phyloP scores from a whole-genome alignment of 768 basidiomycete species.

The Tulasnella sp. region DNA sequence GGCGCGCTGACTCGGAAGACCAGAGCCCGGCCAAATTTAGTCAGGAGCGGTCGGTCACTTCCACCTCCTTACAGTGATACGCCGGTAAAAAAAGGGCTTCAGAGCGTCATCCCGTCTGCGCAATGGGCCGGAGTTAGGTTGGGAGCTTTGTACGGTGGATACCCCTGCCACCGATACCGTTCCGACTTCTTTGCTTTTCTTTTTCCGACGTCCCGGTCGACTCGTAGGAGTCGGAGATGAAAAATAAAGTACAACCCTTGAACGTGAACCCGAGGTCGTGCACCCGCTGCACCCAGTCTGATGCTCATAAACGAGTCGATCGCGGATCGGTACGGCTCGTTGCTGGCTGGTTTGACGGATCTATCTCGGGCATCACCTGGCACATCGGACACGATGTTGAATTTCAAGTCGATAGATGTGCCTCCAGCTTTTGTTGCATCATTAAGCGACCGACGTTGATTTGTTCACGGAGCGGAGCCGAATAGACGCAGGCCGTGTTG shows the following conservation, averaged over 20 bases:
- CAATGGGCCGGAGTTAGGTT: neutral
- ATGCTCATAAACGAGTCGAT: neutral
- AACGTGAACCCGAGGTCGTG: neutral
- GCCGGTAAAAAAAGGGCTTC: neutral
- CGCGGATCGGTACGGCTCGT: neutral
- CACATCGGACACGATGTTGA: neutral
- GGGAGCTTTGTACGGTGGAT: too few relatives aligned
- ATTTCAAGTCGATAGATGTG: neutral
- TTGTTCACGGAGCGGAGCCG: neutral
- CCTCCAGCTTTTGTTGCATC: neutral
- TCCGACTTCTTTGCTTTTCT: neutral
- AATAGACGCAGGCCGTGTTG: neutral
- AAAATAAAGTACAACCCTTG: too few relatives aligned
- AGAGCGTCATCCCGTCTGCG: neutral
- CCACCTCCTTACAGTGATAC: neutral
- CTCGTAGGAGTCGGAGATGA: neutral
- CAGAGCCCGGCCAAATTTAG: neutral
- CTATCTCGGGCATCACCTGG: neutral
- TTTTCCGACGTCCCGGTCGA: neutral
- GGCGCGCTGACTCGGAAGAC: too few relatives aligned
- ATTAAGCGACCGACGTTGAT: neutral
- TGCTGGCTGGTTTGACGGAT: neutral
- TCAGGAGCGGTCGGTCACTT: neutral
- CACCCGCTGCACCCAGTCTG: neutral
- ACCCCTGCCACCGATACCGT: neutral